These are phyloP conservation scores for Albugo laibachii DNA, from an alignment of 352 stramenopile species.

Conservation along the genomic window DNA sequence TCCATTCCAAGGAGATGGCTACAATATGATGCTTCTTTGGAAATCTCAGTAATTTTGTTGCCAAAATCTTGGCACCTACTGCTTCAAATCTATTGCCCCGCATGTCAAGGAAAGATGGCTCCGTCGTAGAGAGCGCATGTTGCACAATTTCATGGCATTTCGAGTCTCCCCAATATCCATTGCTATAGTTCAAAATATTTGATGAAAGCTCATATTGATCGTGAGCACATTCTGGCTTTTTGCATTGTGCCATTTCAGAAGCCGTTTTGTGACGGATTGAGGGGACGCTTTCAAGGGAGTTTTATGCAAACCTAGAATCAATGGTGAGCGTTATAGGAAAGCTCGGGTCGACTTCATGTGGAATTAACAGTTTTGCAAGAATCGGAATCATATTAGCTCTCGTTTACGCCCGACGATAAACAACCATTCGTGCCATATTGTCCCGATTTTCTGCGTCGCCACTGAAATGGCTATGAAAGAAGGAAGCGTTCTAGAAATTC, in stretches of 20 bases:
- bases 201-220: not conserved
- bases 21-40: conserved; percentile 23
- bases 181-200: conserved; percentile 43
- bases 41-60: conserved; percentile 17
- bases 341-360: not conserved
- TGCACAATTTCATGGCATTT: conserved; percentile 36
- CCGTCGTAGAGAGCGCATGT: conserved; percentile 15
- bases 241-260: no score
- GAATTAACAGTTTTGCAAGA: not conserved
- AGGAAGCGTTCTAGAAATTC: conserved; percentile 19
- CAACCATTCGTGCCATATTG: conserved; percentile 34
- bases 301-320: no score
- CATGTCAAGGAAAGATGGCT: conserved; percentile 32
- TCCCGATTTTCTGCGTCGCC: conserved; percentile 44
- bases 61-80: conserved; percentile 24
- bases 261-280: no score
- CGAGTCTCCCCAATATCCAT: conserved; percentile 45
- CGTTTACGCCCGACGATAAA: conserved; percentile 13
- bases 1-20: conserved; percentile 61
- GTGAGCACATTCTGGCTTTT: no score
- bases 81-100: conserved; percentile 60
- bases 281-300: no score
- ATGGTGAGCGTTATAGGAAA: no score
- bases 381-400: not conserved
- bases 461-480: conserved; percentile 47